These are phyloP conservation scores for Fusarium sambucinum DNA, from an alignment of 2,329 filamentous ascomycete genomes.

Conservation along the genomic window DNA sequence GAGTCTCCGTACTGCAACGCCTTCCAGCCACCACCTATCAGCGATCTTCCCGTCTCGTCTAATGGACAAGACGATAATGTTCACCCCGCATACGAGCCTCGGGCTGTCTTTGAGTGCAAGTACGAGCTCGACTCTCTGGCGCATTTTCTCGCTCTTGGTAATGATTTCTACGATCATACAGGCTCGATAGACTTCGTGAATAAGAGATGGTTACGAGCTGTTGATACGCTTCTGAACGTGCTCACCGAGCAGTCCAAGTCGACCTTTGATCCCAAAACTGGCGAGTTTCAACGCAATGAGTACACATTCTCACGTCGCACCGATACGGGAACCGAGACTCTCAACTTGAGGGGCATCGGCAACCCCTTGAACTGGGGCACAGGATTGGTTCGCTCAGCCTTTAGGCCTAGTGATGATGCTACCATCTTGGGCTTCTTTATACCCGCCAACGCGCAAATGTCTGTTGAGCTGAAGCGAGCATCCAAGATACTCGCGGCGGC, in stretches of 20 bases:
- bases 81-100: conserved; percentile 86
- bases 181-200: conserved; percentile 83
- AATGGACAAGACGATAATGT: conserved; percentile 89
- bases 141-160: conserved; percentile 86
- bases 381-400: conserved; percentile 88
- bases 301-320: conserved; percentile 92
- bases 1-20: conserved; percentile 97
- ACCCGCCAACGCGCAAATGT: conserved; percentile 96
- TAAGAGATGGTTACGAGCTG: conserved; percentile 79
- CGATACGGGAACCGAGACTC: conserved; percentile 87
- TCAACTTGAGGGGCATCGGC: conserved; percentile 84
- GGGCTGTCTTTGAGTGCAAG: conserved; percentile 95
- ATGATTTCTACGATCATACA: conserved; percentile 87
- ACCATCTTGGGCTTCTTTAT: conserved; percentile 96
- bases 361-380: conserved; percentile 90
- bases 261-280: conserved; percentile 80
- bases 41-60: conserved; percentile 75
- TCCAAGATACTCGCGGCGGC: conserved; percentile 74
- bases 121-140: conserved; percentile 97
- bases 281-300: conserved; percentile 74
- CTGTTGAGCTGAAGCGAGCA: conserved; percentile 83
- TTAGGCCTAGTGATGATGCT: conserved; percentile 94
- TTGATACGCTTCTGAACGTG: conserved; percentile 79
- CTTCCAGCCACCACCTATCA: conserved; percentile 92
- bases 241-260: conserved; percentile 82